Evolutionary conservation across 2,329 filamentous ascomycete species (phyloP), one percentile per base, ranked within the genome.

Genomic region (Rachicladosporium sp.): DNA sequence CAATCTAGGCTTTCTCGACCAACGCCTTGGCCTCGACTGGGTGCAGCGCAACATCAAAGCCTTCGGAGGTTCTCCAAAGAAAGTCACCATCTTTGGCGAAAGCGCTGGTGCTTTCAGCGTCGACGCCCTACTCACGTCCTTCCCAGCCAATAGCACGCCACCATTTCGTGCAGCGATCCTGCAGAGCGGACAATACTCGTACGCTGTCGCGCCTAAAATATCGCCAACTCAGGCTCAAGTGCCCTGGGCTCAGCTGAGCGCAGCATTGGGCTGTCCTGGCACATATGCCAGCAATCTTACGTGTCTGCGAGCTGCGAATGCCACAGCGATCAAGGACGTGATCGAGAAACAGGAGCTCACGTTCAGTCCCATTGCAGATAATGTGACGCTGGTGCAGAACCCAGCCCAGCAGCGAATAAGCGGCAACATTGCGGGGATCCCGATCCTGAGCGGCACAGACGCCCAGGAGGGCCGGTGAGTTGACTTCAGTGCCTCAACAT

Each of bases 1-100:
- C 46, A 63, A 64, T 32, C 19, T 33, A 7, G 61, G 61, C 7
- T 47, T 64, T 4, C 46, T 51, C 3, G 53, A 62, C 32, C 49
- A 64, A 46, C 58, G 64, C 33, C 40, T 62, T 48, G 58, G 52
- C 0, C 50, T 73, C 4, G 48, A 66, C 29, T 70, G 67, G 67
- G 59, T 64, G 1, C 53, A 60, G 15, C 51, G 54, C 6, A 65
- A 70, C 40, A 68, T 70, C 29, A 53, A 43, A 3, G 47, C 51
- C 4, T 70, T 70, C 35, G 52, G 52, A 13, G 52, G 52, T 3
- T 46, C 54, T 42, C 43, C 48, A 3, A 36, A 36, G 12, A 44
- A 40, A 10, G 49, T 55, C 21, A 51, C 52, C 2, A 47, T 54
- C 13, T 43, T 39, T 35, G 51, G 50, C 3, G 46, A 52, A 30